phyloP scores from a whole-genome alignment of 768 basidiomycete genomes.

The Rhizopogon vulgaris region DNA sequence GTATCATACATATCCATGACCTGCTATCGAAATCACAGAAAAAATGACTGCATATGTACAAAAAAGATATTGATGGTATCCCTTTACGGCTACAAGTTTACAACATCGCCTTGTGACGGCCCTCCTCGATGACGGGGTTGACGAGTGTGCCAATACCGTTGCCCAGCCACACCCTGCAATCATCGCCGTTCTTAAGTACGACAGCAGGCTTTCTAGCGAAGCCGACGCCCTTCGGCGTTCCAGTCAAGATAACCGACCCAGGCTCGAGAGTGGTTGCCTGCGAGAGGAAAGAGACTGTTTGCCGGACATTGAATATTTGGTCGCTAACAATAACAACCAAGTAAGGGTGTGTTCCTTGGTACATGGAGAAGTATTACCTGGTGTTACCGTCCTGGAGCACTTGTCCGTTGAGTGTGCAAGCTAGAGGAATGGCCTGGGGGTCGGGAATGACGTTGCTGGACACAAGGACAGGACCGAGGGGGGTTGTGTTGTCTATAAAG shows the following conservation, averaged over 20 bases:
- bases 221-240: conserved; percentile 79
- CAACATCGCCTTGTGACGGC: conserved; percentile 33
- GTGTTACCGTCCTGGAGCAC: conserved; percentile 73
- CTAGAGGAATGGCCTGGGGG: conserved; percentile 59
- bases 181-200: conserved; percentile 70
- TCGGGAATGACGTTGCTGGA: conserved; percentile 56
- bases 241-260: conserved; percentile 79
- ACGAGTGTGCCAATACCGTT: conserved; percentile 74
- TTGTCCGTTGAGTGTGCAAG: conserved; percentile 59
- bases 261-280: conserved; percentile 80
- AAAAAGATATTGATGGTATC: not conserved
- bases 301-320: conserved; percentile 75
- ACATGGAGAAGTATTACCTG: conserved; percentile 35
- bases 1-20: not conserved
- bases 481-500: conserved; percentile 35
- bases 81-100: conserved; percentile 17
- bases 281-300: conserved; percentile 75
- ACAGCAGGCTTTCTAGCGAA: conserved; percentile 66
- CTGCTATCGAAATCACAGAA: not conserved
- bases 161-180: conserved; percentile 61
- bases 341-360: not conserved
- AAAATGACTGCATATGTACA: not conserved
- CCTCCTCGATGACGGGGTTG: conserved; percentile 74
- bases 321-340: conserved; percentile 37
- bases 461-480: conserved; percentile 79